Conservation (phyloP, 805 yeast genomes). For the Yarrowia sp. region DNA sequence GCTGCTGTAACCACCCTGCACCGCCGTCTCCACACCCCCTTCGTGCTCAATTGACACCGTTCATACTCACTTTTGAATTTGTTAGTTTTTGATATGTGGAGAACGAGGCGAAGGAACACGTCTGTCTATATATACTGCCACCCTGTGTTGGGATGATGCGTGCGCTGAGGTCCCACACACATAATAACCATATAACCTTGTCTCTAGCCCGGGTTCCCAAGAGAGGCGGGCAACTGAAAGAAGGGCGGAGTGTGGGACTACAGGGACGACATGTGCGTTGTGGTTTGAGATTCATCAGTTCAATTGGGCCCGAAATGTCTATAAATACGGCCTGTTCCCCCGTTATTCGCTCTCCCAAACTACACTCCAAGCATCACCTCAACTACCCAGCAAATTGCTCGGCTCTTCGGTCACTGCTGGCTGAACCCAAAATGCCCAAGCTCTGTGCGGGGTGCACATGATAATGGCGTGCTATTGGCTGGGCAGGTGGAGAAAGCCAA, state of each 20-base stretch:
- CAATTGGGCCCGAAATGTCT: background rate
- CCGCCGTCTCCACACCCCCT: background rate
- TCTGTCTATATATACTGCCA: constrained; percentile 35
- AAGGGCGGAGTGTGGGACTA: no score
- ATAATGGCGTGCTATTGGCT: constrained; percentile 38
- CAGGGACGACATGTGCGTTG: background rate
- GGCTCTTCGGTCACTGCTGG: constrained; percentile 28
- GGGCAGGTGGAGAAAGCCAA: constrained; percentile 1
- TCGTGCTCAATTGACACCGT: background rate
- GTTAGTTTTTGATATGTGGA: constrained; percentile 25
- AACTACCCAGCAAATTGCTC: constrained; percentile 22
- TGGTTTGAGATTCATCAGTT: background rate
- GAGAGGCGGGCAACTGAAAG: background rate
- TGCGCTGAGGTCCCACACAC: constrained; percentile 11
- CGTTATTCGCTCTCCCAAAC: background rate
- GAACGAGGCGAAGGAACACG: constrained; percentile 13
- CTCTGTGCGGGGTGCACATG: constrained; percentile 38
- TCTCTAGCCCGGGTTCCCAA: background rate
- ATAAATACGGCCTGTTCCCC: background rate
- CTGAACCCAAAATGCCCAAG: constrained; percentile 11
- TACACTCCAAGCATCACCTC: background rate
- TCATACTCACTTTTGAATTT: constrained; percentile 38
- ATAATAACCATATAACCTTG: constrained; percentile 26
- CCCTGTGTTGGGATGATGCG: constrained; percentile 18
- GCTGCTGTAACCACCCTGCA: no score